Base-by-base conservation (phyloP, 164 flowering plant species). In the Saururus chinensis region DNA sequence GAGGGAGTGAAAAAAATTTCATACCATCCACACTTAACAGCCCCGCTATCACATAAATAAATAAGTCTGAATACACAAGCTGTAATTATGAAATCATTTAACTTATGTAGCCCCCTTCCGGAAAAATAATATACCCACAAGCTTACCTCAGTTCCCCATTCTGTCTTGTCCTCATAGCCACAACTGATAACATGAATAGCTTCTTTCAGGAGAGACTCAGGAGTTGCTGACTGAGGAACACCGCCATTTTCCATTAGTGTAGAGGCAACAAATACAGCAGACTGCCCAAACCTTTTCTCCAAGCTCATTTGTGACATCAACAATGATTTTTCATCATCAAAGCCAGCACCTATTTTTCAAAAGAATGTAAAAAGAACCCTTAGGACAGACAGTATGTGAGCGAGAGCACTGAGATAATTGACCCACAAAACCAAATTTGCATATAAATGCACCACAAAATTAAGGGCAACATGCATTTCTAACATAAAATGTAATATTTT, bases 121-220 rank as follows among this genome's bases (percentile, higher is more conserved):
- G 17, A 45, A 12, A 45, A 12, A 12, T 7, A 2, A 12, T 45
- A 12, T 2, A 45, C 14, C 49, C 49, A 45, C 35, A 30, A 51
- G 35, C 69, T 61, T 66, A 80, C 84, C 71, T 80, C 84, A 40
- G 54, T 65, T 68, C 84, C 84, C 84, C 84, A 80, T 37, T 80
- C 84, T 51, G 81, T 74, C 71, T 76, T 80, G 71, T 80, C 84
- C 70, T 80, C 84, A 51, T 74, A 80, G n/a, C 81, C 84, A 67
- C 84, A 80, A 65, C 84, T 72, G 53, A 80, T 80, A 35, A 80
- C 81, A 71, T 80, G 84, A 59, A 80, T 76, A 42, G 81, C 76
- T 65, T 80, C 84, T 54, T 74, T 74, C 20, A 80, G 69, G 52
- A 77, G 78, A 24, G 72, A 61, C 19, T 77, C 65, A 0, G 80